Evolutionary conservation across 1,139 yeast species (phyloP), one percentile per base, ranked within the genome.

Genomic region (Yamadazyma conglobata): DNA sequence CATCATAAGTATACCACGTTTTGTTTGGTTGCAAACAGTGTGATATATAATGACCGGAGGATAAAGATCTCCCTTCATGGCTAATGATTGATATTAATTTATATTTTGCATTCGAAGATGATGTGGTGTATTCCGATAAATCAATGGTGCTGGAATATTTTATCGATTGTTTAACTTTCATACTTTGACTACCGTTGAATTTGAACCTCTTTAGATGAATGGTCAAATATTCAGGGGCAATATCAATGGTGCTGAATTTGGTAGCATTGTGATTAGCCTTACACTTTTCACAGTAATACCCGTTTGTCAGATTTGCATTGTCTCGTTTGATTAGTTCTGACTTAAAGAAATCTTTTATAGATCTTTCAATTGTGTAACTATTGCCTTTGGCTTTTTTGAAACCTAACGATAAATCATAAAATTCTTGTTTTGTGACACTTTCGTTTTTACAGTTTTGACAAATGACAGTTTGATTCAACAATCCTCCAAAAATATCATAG

Each of bases 401-500:
- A 30, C 83, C 89, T 29, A 91, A 69, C 5, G 96, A 84, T 37
- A 91, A 65, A 58, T 91, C 98, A 54, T 89, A 89, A 50, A 91
- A 85, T 54, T 93, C 96, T 58, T 91, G 98, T 43, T 81, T 80
- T 8, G 98, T 91, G 28, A 77, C 77, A n/a, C 95, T 84, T 13
- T 84, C 77, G 46, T 83, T 77, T 11, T 79, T 76, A 60, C 98
- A 91, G 32, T 66, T 73, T 40, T 74, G 73, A 60, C 98, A 91
- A 1, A 86, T 79, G 22, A 91, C 94, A 27, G 77, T 72, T 59
- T 91, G 98, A 45, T 81, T 76, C 38, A 89, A 63, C 30, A 86
- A 62, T 3, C 98, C 98, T 16, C 97, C 98, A 59, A 91, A 91
- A 13, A 91, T 85, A 51, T 89, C 96, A 56, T 91, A 89, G 14